Evolutionary conservation across 176 grass and related monocot species (phyloP).

Genomic region (Urochloa ruziziensis): DNA sequence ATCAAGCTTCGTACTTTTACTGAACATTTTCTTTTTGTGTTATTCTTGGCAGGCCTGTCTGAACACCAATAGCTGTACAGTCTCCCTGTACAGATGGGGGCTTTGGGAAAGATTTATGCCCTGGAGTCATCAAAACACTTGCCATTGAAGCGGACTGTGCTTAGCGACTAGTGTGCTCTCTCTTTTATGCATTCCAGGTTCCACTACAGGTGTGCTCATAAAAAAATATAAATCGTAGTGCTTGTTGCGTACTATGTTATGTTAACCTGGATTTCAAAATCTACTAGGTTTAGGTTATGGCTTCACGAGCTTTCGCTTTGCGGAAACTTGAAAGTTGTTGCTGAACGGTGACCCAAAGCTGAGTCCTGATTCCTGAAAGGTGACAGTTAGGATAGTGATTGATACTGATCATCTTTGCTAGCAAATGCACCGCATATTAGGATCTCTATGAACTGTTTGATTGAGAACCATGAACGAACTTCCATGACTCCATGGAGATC

Average conservation of each 20-base stretch:
- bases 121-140: conserved; percentile 71
- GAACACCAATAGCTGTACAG: conserved; percentile 48
- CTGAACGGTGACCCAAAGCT: not conserved
- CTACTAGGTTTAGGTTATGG: not conserved
- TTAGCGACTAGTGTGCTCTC: conserved; percentile 36
- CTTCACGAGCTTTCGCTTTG: not conserved
- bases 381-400: not conserved
- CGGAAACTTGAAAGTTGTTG: not conserved
- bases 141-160: conserved; percentile 72
- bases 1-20: conserved; percentile 4
- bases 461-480: conserved; percentile 15
- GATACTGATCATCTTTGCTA: not conserved
- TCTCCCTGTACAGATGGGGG: conserved; percentile 57
- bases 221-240: not conserved
- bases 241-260: not conserved
- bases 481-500: not conserved
- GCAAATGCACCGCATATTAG: not conserved
- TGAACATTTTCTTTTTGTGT: conserved; percentile 23
- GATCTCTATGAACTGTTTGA: conserved; percentile 11
- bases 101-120: conserved; percentile 58
- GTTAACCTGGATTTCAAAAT: not conserved
- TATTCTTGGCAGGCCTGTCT: conserved; percentile 68
- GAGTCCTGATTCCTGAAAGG: not conserved
- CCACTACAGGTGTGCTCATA: conserved; percentile 2
- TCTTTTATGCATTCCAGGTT: not conserved